phyloP scores from a whole-genome alignment of 257 asterid genomes.

The Nicotiana tabacum region DNA sequence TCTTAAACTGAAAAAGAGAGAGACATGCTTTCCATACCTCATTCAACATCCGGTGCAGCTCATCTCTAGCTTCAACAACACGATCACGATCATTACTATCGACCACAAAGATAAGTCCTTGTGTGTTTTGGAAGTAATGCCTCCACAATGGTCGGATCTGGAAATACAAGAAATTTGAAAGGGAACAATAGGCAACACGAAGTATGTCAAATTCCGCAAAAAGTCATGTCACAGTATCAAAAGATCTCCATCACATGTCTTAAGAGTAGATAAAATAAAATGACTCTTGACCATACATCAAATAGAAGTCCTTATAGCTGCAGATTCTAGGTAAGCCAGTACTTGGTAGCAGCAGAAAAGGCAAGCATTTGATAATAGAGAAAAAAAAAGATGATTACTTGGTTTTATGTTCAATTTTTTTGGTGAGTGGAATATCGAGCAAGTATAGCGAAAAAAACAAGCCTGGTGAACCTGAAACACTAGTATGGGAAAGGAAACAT shows the following conservation, averaged over 20 bases:
- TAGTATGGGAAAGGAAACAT: background rate
- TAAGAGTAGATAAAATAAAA: background rate
- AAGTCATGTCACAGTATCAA: background rate
- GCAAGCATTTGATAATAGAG: background rate
- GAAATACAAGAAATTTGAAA: constrained; percentile 9
- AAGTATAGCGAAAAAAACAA: background rate
- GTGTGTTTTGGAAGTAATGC: constrained; percentile 82
- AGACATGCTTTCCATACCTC: constrained; percentile 33
- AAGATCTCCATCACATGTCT: background rate
- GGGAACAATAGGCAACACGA: background rate
- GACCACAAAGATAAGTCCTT: constrained; percentile 78
- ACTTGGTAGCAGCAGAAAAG: background rate
- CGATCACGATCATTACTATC: constrained; percentile 85
- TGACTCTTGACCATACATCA: background rate
- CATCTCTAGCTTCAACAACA: constrained; percentile 86
- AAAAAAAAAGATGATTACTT: background rate
- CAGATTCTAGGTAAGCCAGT: background rate
- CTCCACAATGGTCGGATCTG: constrained; percentile 90
- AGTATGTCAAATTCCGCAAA: background rate
- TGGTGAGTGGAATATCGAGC: background rate
- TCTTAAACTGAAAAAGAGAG: background rate
- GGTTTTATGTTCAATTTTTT: background rate
- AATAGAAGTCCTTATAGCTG: background rate
- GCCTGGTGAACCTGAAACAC: background rate
- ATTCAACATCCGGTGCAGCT: constrained; percentile 76